Base-by-base conservation (phyloP, 331 rosid genomes). In the Quercus phellos region DNA sequence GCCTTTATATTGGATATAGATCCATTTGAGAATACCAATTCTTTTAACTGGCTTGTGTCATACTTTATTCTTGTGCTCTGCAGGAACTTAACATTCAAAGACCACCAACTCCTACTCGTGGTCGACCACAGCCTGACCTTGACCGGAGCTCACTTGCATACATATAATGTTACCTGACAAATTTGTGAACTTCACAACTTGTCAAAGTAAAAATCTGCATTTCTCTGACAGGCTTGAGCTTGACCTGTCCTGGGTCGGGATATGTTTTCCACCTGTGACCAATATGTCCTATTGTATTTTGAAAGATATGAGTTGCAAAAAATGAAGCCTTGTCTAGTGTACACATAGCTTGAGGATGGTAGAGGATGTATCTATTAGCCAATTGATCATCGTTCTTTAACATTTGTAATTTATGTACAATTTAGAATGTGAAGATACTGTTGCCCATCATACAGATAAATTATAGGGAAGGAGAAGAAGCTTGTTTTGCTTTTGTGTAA, bases 31-130 rank as follows among this genome's bases (percentile, higher is more conserved):
- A 54, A 13, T 6, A 38, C 66, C 35, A 60, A 26, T 22, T 51
- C 56, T 59, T 60, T 72, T 21, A 6, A 11, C 11, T 53, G 77
- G 30, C 3, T 46, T n/a, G 27, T 38, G 17, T 14, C 18, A 51
- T 14, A 17, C 46, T 64, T 30, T 19, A 66, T 43, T 69, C 32
- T 68, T 68, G 21, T 68, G 63, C 80, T 19, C 71, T 64, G 32
- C 73, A 95, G 99, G 99, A 95, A 87, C 94, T 95, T 61, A 95
- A 95, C 80, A 89, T 91, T 85, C 99, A 95, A 85, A 90, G 99
- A 86, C 99, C 99, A 4, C 99, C 99, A 8, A 95, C 99, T 70
- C 99, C 99, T 51, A 95, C 98, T 17, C 91, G 99, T 18, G 99
- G 99, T 60, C 91, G 99, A 82, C 99, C 99, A 13, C 99, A 91